Conservation (phyloP, 1,284 basidiomycete species). For the Rhodofomes roseus region DNA sequence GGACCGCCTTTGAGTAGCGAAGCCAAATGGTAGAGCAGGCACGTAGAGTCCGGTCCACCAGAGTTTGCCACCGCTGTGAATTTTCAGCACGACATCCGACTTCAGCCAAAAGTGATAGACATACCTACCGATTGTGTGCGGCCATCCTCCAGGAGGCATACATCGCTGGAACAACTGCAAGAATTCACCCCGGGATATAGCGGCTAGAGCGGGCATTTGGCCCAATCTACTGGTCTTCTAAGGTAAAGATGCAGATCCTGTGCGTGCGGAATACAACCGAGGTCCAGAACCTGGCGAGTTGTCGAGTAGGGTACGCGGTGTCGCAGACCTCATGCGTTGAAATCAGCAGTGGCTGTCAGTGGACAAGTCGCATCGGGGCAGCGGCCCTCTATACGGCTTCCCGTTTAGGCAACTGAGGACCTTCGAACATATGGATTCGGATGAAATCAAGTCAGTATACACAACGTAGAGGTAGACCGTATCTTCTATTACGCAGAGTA, state of each 20-base stretch:
- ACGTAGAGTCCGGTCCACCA: conserved; percentile 77
- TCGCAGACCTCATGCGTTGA: too few species aligned
- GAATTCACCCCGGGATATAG: conserved; percentile 24
- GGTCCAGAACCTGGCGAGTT: too few species aligned
- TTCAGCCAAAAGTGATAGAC: neutral
- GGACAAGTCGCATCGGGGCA: too few species aligned
- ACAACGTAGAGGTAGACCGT: neutral
- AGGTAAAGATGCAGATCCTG: too few species aligned
- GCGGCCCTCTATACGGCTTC: too few species aligned
- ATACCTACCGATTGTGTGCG: conserved; percentile 17
- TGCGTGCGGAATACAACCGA: too few species aligned
- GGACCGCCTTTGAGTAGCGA: conserved; percentile 9
- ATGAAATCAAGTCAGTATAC: too few species aligned
- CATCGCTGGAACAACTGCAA: conserved; percentile 25
- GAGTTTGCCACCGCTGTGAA: conserved; percentile 67
- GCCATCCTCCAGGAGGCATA: conserved; percentile 29
- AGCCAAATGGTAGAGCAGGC: conserved; percentile 63
- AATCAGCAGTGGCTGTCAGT: too few species aligned
- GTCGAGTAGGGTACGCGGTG: too few species aligned
- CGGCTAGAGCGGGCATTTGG: neutral
- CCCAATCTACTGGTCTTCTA: neutral
- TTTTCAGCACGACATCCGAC: neutral
- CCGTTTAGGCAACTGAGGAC: too few species aligned
- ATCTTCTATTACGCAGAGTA: neutral
- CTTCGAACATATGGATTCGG: too few species aligned